Evolutionary conservation across 2,329 filamentous ascomycete genomes (phyloP), one percentile per base, ranked within the genome.

Genomic region (Penicillium expansum): DNA sequence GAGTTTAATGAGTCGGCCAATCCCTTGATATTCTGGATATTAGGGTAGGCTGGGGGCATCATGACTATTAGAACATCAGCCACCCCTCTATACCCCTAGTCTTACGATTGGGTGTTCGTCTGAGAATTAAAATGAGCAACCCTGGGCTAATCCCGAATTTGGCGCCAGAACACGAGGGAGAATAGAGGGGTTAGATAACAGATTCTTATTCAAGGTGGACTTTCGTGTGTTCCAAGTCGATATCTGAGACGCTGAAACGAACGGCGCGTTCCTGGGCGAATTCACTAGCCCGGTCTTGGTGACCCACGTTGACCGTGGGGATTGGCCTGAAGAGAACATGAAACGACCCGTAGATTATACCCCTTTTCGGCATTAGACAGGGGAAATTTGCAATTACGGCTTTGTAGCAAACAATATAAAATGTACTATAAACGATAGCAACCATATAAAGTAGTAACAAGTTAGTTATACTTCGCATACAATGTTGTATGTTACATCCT

Each of bases 251-350:
- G 48, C 43, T 33, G 45, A 37, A 39, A 56, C 50, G 51, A 56
- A 56, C 54, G 44, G 41, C 54, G 41, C 35, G 54, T 56, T 47
- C 54, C 48, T 56, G 41, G 16, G 7, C 54, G 52, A 52, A 35
- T 3, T 45, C 41, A 43, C 38, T 61, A 53, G 52, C 33, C 35
- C 24, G 22, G 57, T 61, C 56, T 65, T 58, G 56, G 48, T 33
- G 52, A 53, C 50, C 64, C 64, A 66, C 62, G 56, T 35, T 54
- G 45, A 14, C 24, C 7, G 5, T 18, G 29, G 20, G 47, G 62
- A 66, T 65, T 66, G 64, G 64, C 24, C 16, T 27, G 27, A 45
- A 8, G n/a, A 35, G 55, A 62, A 62, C 16, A 48, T 66, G 64
- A 66, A 66, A 66, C 64, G n/a, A 38, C 22, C 53, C 48, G 33